These are phyloP conservation scores for Circinella umbellata DNA, from an alignment of 371 early-diverging fungal genomes.

Conservation along the genomic window DNA sequence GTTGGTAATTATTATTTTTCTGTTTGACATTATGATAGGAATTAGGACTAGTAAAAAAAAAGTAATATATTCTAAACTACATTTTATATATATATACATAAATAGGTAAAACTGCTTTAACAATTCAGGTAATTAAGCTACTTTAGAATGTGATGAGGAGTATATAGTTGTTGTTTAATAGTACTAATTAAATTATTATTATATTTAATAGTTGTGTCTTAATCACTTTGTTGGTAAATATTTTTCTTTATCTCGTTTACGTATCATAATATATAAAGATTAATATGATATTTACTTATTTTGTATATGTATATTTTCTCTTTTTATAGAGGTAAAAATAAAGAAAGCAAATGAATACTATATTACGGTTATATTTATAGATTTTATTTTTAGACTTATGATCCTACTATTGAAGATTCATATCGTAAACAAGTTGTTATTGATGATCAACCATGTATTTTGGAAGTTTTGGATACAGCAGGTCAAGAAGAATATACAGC, in stretches of 20 bases:
- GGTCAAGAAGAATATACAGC: slow-evolving; percentile 91
- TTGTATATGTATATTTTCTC: not conserved
- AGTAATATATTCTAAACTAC: too few species aligned
- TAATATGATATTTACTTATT: too few species aligned
- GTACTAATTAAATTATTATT: not conserved
- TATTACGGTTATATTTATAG: not conserved
- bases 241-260: not conserved
- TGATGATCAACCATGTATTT: slow-evolving; percentile 90
- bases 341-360: not conserved
- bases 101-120: slow-evolving; percentile 18
- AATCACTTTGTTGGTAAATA: slow-evolving; percentile 72
- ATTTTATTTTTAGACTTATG: slow-evolving; percentile 56
- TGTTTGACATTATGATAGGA: not conserved
- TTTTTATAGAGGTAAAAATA: slow-evolving; percentile 18
- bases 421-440: slow-evolving; percentile 96
- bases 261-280: too few species aligned
- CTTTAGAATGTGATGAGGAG: too few species aligned
- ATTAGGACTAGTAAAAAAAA: too few species aligned
- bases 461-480: slow-evolving; percentile 95
- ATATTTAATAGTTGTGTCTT: slow-evolving; percentile 58
- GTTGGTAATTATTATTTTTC: slow-evolving; percentile 22
- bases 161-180: too few species aligned
- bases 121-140: slow-evolving; percentile 21
- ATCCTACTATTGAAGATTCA: slow-evolving; percentile 97
- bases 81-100: too few species aligned